Evolutionary conservation across 2,329 filamentous ascomycete species (phyloP).

Genomic region (Macrophomina pseudophaseolina): DNA sequence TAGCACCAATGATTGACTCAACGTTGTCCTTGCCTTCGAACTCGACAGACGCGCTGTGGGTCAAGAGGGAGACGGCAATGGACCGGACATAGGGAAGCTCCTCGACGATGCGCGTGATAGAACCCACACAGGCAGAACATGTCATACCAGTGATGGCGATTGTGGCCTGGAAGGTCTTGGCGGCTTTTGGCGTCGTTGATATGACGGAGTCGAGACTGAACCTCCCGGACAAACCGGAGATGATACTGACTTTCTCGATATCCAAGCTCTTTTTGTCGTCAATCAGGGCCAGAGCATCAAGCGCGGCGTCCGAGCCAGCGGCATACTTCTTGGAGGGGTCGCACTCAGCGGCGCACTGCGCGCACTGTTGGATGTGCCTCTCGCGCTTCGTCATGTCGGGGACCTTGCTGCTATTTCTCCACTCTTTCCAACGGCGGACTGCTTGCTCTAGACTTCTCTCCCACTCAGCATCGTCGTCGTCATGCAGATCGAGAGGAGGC

Average conservation of each 20-base stretch:
- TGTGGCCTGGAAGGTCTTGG: constrained; percentile 19
- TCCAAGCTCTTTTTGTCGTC: constrained; percentile 11
- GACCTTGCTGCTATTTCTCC: constrained; percentile 27
- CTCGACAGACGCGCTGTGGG: constrained; percentile 31
- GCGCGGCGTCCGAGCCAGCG: constrained; percentile 11
- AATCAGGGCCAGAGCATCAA: constrained; percentile 2
- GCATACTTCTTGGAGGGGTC: constrained; percentile 30
- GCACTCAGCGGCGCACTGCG: constrained; percentile 37
- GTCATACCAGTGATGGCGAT: constrained; percentile 31
- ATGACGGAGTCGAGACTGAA: constrained; percentile 26
- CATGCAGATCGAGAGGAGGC: constrained; percentile 13
- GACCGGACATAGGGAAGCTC: constrained; percentile 30
- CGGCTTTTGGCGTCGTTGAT: constrained; percentile 1
- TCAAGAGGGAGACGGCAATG: constrained; percentile 32
- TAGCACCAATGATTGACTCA: constrained; percentile 28
- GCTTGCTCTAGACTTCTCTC: constrained; percentile 43
- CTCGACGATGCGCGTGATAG: constrained; percentile 31
- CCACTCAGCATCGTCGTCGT: constrained; percentile 35
- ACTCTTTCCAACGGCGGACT: constrained; percentile 37
- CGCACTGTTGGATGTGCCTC: constrained; percentile 41
- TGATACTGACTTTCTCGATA: constrained; percentile 20
- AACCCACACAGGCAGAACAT: constrained; percentile 30
- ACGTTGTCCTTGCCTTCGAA: constrained; percentile 32
- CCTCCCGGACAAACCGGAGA: constrained; percentile 16
- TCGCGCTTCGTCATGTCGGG: constrained; percentile 39